phyloP scores from a whole-genome alignment of 768 basidiomycete genomes.

The Pholiota molesta region DNA sequence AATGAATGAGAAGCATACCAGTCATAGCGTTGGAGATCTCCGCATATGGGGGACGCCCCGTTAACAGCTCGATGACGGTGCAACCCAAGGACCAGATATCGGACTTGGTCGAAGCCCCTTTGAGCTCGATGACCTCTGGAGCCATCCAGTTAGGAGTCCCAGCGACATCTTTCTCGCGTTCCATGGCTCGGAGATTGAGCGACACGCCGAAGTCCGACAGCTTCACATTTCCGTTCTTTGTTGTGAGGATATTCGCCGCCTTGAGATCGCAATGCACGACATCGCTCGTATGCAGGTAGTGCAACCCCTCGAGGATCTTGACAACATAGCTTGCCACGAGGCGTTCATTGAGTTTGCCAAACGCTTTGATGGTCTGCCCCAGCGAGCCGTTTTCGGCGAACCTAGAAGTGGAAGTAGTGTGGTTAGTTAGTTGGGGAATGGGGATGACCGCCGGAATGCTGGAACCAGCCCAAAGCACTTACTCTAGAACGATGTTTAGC shows the following conservation, averaged over 20 bases:
- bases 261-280: conserved; percentile 99
- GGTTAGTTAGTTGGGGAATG: conserved; percentile 2
- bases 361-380: conserved; percentile 89
- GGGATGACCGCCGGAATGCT: background rate
- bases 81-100: conserved; percentile 97
- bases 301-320: conserved; percentile 94
- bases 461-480: conserved; percentile 34
- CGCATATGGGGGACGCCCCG: conserved; percentile 89
- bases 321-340: conserved; percentile 93
- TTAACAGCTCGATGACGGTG: conserved; percentile 92
- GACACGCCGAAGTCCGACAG: conserved; percentile 98
- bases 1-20: conserved; percentile 49
- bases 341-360: conserved; percentile 90
- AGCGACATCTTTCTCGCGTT: conserved; percentile 81
- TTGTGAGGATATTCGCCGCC: conserved; percentile 98
- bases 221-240: conserved; percentile 97
- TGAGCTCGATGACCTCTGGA: conserved; percentile 94
- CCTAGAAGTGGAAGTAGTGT: conserved; percentile 42
- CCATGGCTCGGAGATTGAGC: conserved; percentile 91
- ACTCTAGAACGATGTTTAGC: conserved; percentile 95
- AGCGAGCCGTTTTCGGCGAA: conserved; percentile 97
- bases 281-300: conserved; percentile 87
- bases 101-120: conserved; percentile 90
- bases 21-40: conserved; percentile 91
- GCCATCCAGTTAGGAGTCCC: conserved; percentile 99